phyloP scores from a whole-genome alignment of 768 basidiomycete species.

The Panus rudis region DNA sequence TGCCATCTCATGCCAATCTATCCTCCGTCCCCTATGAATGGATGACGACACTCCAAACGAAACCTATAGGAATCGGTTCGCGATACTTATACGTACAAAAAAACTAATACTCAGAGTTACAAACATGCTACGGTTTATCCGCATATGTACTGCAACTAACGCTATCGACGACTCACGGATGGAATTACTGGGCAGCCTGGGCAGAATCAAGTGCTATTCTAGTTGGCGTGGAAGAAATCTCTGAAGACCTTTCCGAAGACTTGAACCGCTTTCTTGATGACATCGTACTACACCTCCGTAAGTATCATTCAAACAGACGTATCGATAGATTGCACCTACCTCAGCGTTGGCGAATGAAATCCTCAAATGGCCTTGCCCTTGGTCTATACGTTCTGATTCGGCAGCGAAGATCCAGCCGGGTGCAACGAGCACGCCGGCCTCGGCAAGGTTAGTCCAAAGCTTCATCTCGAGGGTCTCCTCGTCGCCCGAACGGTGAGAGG shows the following conservation, averaged over 20 bases:
- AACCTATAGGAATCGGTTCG: too few relatives aligned
- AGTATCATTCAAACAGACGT: neutral
- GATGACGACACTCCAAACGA: too few relatives aligned
- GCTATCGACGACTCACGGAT: too few relatives aligned
- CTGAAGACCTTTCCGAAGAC: constrained; percentile 39
- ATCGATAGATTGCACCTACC: constrained; percentile 27
- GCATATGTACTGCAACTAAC: too few relatives aligned
- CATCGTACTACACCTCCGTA: constrained; percentile 14
- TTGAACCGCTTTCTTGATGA: constrained; percentile 39
- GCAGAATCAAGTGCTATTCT: too few relatives aligned
- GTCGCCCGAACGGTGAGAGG: constrained; percentile 26
- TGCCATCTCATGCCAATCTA: too few relatives aligned
- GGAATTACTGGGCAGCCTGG: too few relatives aligned
- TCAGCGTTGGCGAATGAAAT: constrained; percentile 49
- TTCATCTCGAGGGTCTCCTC: constrained; percentile 44
- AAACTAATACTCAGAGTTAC: too few relatives aligned
- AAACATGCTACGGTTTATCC: too few relatives aligned
- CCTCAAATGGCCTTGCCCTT: constrained; percentile 43
- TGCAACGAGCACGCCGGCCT: constrained; percentile 54
- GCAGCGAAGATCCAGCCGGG: constrained; percentile 53
- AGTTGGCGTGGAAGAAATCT: constrained; percentile 43
- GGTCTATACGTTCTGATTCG: constrained; percentile 13
- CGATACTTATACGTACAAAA: too few relatives aligned
- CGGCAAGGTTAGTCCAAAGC: constrained; percentile 54
- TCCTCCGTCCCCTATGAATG: too few relatives aligned